Evolutionary conservation across 306 rosid species (phyloP).

Genomic region (Glycine soja): DNA sequence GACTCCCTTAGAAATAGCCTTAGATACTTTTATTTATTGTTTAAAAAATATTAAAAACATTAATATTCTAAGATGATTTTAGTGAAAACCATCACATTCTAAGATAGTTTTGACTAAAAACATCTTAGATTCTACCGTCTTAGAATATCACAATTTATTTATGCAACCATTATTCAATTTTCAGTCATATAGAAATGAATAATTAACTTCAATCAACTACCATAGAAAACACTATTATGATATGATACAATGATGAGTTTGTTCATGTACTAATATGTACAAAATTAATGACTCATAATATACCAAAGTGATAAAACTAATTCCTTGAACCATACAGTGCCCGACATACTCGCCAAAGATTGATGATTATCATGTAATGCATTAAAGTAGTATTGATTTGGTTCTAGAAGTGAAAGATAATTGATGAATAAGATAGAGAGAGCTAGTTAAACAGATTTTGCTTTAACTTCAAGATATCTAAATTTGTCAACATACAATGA

Average conservation of each 20-base stretch:
- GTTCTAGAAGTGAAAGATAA: conserved; percentile 19
- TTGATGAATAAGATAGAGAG: neutral
- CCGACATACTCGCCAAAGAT: neutral
- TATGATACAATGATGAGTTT: neutral
- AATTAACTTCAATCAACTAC: conserved; percentile 26
- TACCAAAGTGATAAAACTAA: neutral
- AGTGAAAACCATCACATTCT: too few relatives aligned
- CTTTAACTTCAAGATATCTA: conserved; percentile 1
- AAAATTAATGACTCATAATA: conserved; percentile 24
- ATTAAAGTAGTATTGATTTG: neutral
- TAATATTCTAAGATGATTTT: too few relatives aligned
- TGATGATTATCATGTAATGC: conserved; percentile 33
- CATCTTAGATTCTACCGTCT: too few relatives aligned
- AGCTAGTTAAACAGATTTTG: conserved; percentile 8
- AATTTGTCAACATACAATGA: conserved; percentile 28
- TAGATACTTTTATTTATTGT: too few relatives aligned
- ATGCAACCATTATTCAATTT: conserved; percentile 13
- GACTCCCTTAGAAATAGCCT: too few relatives aligned
- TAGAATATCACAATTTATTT: too few relatives aligned
- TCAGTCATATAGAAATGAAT: neutral
- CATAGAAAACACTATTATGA: conserved; percentile 18
- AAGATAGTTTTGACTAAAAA: too few relatives aligned
- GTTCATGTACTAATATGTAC: conserved; percentile 2
- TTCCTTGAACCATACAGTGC: neutral
- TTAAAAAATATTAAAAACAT: too few relatives aligned